Evolutionary conservation across 2,329 filamentous ascomycete genomes (phyloP), one percentile per base, ranked within the genome.

Genomic region (Cladosporium sp.): DNA sequence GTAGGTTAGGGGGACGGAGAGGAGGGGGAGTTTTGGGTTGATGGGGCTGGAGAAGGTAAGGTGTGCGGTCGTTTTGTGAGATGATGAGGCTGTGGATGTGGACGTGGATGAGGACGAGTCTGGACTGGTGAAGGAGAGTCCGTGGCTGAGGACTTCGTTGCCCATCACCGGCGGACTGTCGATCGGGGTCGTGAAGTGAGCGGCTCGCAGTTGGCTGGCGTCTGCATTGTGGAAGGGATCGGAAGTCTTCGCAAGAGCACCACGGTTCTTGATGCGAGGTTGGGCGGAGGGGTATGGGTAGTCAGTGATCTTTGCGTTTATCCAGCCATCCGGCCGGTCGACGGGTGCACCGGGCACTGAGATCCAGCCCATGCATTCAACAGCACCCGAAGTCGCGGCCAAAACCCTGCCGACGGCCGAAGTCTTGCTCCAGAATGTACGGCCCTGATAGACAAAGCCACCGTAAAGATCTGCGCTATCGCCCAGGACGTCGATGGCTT

Each of bases 361-460:
- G 4, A 80, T 68, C 79, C 79, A 82, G 6, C 77, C 78, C 75
- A 80, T 78, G 51, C 74, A 79, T 45, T 78, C 75, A 30, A 66
- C 65, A 5, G 72, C 70, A 12, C 68, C 72, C 7, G 69, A 62
- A 22, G 71, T 47, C 37, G 73, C 70, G 29, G 74, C 73, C 22
- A 83, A 53, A 1, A 82, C 76, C 22, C 78, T 71, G 0, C 75
- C 77, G n/a, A 80, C 70, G 27, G 82, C 68, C 34, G 73, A 79
- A 38, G 68, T 68, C 59, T 80, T 80, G 59, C 78, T 80, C 79
- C 79, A 83, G 71, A 75, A 83, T 41, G 72, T 76, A 29, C 68
- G 68, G 3, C 66, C 69, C 7, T 65, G 58, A 52, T 78, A 79
- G 18, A 77, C 61, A 53, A 83, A 80, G 2, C 79, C 80, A 17